Percentiles rank a stretch among this genome's conserved stretches.
Conservation (phyloP, 805 yeast species). For the Lachancea fermentati region DNA sequence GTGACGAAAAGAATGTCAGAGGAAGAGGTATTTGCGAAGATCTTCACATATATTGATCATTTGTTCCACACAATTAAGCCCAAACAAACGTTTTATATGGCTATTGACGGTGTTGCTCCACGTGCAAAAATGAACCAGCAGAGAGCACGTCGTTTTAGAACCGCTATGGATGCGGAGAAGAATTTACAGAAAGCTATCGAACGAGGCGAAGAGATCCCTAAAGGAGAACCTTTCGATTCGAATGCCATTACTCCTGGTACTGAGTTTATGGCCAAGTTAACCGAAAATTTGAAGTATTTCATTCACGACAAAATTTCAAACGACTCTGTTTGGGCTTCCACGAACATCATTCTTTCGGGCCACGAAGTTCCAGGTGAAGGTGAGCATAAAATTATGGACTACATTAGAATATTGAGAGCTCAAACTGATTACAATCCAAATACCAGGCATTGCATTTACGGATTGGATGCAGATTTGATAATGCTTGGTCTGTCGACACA, state of each 20-base stretch:
- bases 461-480: slow-evolving; percentile 92
- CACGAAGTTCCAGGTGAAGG: slow-evolving; percentile 99
- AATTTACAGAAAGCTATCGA: slow-evolving; percentile 66
- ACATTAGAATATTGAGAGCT: slow-evolving; percentile 73
- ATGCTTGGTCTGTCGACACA: slow-evolving; percentile 89
- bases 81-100: slow-evolving; percentile 83
- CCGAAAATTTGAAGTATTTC: slow-evolving; percentile 76
- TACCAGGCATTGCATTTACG: slow-evolving; percentile 88
- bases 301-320: slow-evolving; percentile 82
- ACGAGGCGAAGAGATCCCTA: slow-evolving; percentile 69
- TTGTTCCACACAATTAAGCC: slow-evolving; percentile 85
- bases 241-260: slow-evolving; percentile 96
- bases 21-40: slow-evolving; percentile 87
- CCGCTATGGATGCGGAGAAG: slow-evolving; percentile 88
- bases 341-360: slow-evolving; percentile 76
- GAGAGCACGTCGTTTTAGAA: slow-evolving; percentile 89
- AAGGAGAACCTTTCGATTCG: slow-evolving; percentile 78
- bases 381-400: slow-evolving; percentile 95
- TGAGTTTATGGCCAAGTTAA: slow-evolving; percentile 87
- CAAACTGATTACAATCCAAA: slow-evolving; percentile 69
- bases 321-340: slow-evolving; percentile 79
- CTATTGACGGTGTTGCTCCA: slow-evolving; percentile 98
- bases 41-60: slow-evolving; percentile 92
- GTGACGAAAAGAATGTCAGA: slow-evolving; percentile 68
- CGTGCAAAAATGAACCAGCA: slow-evolving; percentile 98